phyloP scores from a whole-genome alignment of 2,329 filamentous ascomycete genomes.

The Xylariomycetidae sp. region DNA sequence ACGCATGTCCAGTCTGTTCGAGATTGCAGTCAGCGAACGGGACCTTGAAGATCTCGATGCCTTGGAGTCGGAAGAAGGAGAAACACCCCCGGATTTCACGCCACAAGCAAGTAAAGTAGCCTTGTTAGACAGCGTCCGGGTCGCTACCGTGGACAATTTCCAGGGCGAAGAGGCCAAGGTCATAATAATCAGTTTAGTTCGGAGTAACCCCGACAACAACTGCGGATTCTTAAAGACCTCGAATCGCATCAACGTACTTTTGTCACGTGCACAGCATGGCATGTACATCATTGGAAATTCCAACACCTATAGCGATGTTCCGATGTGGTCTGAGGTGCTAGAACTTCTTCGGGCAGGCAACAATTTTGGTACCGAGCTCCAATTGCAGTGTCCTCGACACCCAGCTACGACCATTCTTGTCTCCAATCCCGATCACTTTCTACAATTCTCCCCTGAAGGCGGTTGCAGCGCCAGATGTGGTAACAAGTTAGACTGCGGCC shows the following conservation, averaged over 20 bases:
- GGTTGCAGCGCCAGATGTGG: conserved; percentile 53
- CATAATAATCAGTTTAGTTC: conserved; percentile 64
- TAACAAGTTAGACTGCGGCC: conserved; percentile 43
- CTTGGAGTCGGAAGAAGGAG: conserved; percentile 25
- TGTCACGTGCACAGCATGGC: conserved; percentile 63
- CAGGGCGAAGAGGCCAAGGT: conserved; percentile 73
- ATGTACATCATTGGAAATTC: conserved; percentile 69
- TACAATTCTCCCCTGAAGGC: conserved; percentile 53
- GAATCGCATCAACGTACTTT: conserved; percentile 66
- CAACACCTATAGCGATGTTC: conserved; percentile 48
- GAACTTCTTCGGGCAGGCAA: conserved; percentile 40
- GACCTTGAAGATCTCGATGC: conserved; percentile 51
- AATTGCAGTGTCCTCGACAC: conserved; percentile 54
- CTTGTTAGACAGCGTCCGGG: conserved; percentile 43
- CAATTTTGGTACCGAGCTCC: conserved; percentile 46
- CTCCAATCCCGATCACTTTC: conserved; percentile 53
- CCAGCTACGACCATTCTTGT: conserved; percentile 45
- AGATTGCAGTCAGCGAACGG: conserved; percentile 60
- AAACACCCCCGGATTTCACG: conserved; percentile 5
- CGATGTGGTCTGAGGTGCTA: conserved; percentile 61
- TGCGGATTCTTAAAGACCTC: conserved; percentile 62
- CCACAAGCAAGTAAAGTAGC: conserved; percentile 30
- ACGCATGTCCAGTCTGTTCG: conserved; percentile 43
- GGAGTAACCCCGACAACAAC: conserved; percentile 56
- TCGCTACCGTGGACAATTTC: conserved; percentile 71